Conservation (phyloP, 2,329 filamentous ascomycete species). For the Zasmidium cellare region DNA sequence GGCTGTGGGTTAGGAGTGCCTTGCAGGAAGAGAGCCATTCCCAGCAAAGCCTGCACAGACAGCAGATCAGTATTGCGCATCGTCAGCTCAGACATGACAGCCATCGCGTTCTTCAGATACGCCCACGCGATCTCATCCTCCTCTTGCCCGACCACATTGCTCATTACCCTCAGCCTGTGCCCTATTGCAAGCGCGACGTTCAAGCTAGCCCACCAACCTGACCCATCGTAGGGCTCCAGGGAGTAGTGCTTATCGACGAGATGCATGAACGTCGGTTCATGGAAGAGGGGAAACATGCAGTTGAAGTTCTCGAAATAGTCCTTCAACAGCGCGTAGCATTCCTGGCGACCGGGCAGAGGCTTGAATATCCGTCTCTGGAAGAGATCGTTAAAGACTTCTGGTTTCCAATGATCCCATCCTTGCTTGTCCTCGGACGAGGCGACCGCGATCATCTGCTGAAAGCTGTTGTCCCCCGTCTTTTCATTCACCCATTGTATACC, state of each 20-base stretch:
- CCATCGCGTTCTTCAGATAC: slow-evolving; percentile 95
- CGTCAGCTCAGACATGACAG: slow-evolving; percentile 85
- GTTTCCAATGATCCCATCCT: slow-evolving; percentile 97
- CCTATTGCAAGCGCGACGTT: slow-evolving; percentile 94
- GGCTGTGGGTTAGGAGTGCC: slow-evolving; percentile 96
- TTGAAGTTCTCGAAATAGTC: slow-evolving; percentile 99
- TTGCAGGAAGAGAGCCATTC: slow-evolving; percentile 91
- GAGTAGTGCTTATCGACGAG: slow-evolving; percentile 93
- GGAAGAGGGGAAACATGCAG: slow-evolving; percentile 96
- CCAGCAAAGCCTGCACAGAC: slow-evolving; percentile 89
- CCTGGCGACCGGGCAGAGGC: slow-evolving; percentile 78
- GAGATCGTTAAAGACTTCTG: slow-evolving; percentile 92
- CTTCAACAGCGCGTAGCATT: slow-evolving; percentile 81
- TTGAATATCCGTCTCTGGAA: slow-evolving; percentile 84
- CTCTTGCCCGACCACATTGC: slow-evolving; percentile 83
- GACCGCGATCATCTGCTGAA: slow-evolving; percentile 91
- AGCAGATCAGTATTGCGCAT: slow-evolving; percentile 95
- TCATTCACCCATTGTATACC: slow-evolving; percentile 98
- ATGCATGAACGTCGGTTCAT: slow-evolving; percentile 98
- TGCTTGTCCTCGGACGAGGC: slow-evolving; percentile 84
- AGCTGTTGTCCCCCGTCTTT: slow-evolving; percentile 93
- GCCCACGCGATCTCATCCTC: slow-evolving; percentile 95
- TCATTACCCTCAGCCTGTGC: slow-evolving; percentile 90
- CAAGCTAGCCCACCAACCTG: slow-evolving; percentile 97
- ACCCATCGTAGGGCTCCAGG: slow-evolving; percentile 86